Base-by-base conservation (phyloP, 139 green algal species). In the Trebouxia sp. region DNA sequence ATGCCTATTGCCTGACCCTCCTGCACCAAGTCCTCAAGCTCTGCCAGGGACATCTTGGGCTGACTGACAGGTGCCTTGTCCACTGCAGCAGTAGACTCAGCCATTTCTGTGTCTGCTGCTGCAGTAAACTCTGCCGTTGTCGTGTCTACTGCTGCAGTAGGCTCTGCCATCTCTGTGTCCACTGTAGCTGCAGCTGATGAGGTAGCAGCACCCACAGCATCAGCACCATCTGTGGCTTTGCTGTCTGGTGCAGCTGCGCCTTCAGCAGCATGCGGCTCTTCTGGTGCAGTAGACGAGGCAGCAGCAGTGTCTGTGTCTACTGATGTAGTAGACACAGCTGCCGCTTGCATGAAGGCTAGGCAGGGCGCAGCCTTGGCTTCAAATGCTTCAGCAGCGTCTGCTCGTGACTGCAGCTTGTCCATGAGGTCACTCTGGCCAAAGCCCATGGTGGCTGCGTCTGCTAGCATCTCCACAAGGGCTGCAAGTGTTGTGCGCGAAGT, bases 381-480 rank as follows among this genome's bases (percentile, higher is more conserved):
- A 51, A 51, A 79, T 15, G 43, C 74, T 20, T 79, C 10, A 7
- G 74, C 74, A 24, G 41, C 43, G n/a, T 47, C 66, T 32, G 75
- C 41, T 30, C 78, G 78, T 47, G 17, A 35, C n/a, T 55, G 65
- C 51, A 88, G 65, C 43, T 48, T 70, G 30, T 77, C 28, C 51
- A 67, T 79, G 58, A 89, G 75, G 17, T 65, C 30, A 28, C 38
- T 78, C 28, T 86, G 37, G 20, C 55, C 77, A 7, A 76, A 76
- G 24, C 75, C 85, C 43, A 84, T 65, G 26, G 80, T 78, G 0
- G 70, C 41, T 1, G 85, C 87, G 32, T 80, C 81, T 12, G 62
- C 65, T 9, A 90, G 62, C 55, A 83, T 42, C 70, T 91, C 85
- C 15, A 67, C 7, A 35, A 90, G 70, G 3, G 35, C 53, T 4